Base-by-base conservation (phyloP, 805 yeast genomes). In the Teunomyces barrocoloradensis region DNA sequence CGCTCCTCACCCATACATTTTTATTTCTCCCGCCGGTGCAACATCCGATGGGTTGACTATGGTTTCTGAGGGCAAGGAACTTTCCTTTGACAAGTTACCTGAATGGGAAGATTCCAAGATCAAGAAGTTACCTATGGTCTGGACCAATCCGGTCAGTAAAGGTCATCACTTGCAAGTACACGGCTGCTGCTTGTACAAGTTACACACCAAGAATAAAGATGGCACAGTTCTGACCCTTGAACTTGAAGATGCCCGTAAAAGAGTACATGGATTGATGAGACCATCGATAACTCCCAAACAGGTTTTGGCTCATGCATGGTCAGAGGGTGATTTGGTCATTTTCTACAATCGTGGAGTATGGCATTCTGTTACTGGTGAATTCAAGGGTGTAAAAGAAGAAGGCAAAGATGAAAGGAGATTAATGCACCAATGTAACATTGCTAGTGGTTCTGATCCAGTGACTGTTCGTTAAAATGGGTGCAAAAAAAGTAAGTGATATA, bases 391-490 rank as follows among this genome's bases (percentile, higher is more conserved):
- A 39, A 55, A 55, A 5, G 46, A 52, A 17, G 58, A 61, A 38
- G 83, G 79, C 15, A 77, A 78, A 15, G 88, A 85, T 42, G 94
- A 89, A 61, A 81, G 80, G 58, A 80, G 96, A 66, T 74, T 89
- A 61, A 89, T 89, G 95, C 96, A 89, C 63, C 96, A 89, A 71
- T 89, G 96, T 70, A 89, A 89, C 69, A 87, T 89, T 63, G 96
- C 96, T 17, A 80, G 89, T 60, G 91, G 89, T 6, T 54, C 61
- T 12, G 92, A 86, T 60, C 96, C 96, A 2, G 45, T 53, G 12
- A 50, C 58, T 18, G 38, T 42, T 10, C 25, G 20, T 28, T 40
- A 30, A 18, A 18, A 29, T 45, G 25, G 44, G 28, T 27, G 34
- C 34, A 28, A 39, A 13, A 39, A 6, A 10, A 4, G n/a, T 4